Percentiles rank a stretch among this genome's conserved stretches.
Conservation (phyloP, 2,329 filamentous ascomycete species). For the Colletotrichum plurivorum region DNA sequence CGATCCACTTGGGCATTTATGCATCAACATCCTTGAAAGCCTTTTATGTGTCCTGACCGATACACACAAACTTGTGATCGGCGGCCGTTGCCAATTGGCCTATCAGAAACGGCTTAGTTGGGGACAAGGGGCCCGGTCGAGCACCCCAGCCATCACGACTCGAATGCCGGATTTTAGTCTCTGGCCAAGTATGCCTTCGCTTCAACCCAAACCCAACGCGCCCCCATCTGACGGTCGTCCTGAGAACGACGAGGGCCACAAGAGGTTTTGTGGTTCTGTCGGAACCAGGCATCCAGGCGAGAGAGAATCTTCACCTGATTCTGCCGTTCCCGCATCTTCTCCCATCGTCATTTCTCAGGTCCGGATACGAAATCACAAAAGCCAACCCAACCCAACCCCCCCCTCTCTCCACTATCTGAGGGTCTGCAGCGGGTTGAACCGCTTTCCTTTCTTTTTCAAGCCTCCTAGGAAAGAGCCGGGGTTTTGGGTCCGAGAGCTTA, state of each 20-base stretch:
- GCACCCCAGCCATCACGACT: conserved; percentile 1
- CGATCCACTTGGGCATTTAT: not conserved
- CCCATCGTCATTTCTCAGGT: not conserved
- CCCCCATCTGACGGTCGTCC: not conserved
- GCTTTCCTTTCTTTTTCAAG: not conserved
- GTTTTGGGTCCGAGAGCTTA: not conserved
- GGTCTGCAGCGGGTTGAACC: not conserved
- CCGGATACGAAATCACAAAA: not conserved
- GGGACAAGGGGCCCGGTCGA: conserved; percentile 7
- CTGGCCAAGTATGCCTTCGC: not conserved
- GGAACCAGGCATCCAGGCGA: not conserved
- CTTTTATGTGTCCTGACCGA: not conserved
- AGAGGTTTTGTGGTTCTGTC: not conserved
- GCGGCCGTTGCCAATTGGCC: not conserved
- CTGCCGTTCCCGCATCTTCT: not conserved
- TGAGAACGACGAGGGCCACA: not conserved
- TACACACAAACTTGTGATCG: conserved; percentile 8
- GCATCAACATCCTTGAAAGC: not conserved
- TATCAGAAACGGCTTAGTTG: not conserved
- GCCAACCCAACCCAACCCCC: too few species aligned
- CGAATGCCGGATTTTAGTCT: not conserved
- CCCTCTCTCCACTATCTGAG: not conserved
- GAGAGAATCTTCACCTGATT: not conserved
- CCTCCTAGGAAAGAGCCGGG: not conserved
- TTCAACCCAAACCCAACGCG: not conserved